Evolutionary conservation across 176 grass and related monocot genomes (phyloP), one percentile per base, ranked within the genome.

Genomic region (Chrysopogon serrulatus): DNA sequence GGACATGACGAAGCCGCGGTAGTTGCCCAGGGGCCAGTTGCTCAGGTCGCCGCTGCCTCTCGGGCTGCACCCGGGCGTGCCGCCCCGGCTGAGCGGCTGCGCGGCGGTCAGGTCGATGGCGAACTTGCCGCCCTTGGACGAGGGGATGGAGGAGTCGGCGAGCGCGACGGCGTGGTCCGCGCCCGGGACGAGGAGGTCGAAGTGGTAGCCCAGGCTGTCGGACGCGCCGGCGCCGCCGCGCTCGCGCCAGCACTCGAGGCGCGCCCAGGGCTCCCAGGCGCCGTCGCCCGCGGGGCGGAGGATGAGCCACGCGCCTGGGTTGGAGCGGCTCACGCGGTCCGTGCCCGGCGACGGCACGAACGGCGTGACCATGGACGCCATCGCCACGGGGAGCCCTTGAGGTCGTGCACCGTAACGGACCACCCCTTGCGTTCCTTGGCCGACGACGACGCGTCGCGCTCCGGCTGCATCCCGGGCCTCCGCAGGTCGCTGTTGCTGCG

Each of bases 331-430:
- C 1, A 99, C 96, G 73, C 96, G 87, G 73, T 94, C 91, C 6
- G 93, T 87, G 4, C 96, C 91, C 1, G 93, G 89, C 0, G 96
- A 99, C 4, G 96, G 89, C n/a, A 99, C 93, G 74, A 99, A 99
- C 0, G 96, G 96, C 23, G 96, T 99, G 9, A 96, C 90, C 96
- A 99, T 99, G 40, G 96, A 99, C 1, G 96, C 96, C 26, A 99
- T 79, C 41, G 96, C 96, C 10, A 99, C 93, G 10, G 96, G 4
- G 96, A 96, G 4, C 96, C 96, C 5, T 93, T 96, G 11, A 99
- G 93, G 68, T 99, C 96, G 83, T 99, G 96, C 41, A 99, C 93
- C n/a, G 91, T 99, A 10, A 96, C 91, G 12, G 96, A 99, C 96
- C 96, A 99, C 19, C 96, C 96, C 81, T 99, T 99, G 12, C 96